phyloP scores from a whole-genome alignment of 2,329 filamentous ascomycete genomes.

The Diaporthe velutina region DNA sequence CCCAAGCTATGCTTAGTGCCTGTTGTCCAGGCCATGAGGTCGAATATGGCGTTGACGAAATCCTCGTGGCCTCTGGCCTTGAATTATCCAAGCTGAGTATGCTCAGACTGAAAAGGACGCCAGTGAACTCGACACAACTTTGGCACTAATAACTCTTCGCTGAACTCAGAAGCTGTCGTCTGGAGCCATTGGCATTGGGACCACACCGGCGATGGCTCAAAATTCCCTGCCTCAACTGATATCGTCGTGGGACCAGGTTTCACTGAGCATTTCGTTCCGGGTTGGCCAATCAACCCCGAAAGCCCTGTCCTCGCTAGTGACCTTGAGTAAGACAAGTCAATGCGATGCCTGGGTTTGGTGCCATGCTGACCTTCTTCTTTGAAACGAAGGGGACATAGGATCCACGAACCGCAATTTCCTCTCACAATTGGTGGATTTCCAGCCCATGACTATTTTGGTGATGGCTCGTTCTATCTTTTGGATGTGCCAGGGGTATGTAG shows the following conservation, averaged over 20 bases:
- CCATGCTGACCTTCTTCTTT: background rate
- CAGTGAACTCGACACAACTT: background rate
- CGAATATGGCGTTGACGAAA: background rate
- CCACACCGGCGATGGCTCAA: conserved; percentile 8
- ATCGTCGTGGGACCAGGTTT: conserved; percentile 3
- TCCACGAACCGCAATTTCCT: background rate
- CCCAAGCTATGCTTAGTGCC: background rate
- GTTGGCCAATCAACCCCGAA: background rate
- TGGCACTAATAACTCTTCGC: background rate
- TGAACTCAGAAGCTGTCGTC: background rate
- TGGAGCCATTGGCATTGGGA: conserved; percentile 18
- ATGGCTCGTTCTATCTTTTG: conserved; percentile 15
- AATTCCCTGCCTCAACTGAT: background rate
- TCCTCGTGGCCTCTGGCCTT: background rate
- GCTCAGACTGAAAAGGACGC: background rate
- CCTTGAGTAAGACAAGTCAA: background rate
- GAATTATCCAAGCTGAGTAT: conserved; percentile 16
- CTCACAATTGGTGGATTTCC: background rate
- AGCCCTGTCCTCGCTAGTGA: conserved; percentile 1
- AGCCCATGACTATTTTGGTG: conserved; percentile 1
- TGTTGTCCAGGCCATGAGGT: background rate
- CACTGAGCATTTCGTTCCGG: background rate
- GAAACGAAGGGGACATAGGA: background rate
- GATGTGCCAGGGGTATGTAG: conserved; percentile 4
- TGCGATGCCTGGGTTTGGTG: background rate